Evolutionary conservation across 2,329 filamentous ascomycete genomes (phyloP).

Genomic region (Dryadomyces sulphureus): DNA sequence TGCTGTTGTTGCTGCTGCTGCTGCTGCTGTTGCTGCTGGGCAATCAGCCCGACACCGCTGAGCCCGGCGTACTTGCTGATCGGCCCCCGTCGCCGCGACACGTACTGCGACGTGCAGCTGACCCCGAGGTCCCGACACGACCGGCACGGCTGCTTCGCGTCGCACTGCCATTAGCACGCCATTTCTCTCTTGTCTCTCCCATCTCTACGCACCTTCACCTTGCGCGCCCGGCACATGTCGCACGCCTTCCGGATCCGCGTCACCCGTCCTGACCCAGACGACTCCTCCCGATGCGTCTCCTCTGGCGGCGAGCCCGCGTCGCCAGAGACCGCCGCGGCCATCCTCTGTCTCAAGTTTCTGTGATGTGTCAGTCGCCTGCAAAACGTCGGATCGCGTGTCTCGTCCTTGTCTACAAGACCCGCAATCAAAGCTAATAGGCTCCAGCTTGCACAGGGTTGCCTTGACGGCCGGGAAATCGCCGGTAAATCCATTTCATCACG

Average conservation of each 20-base stretch:
- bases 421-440: no score
- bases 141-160: conserved; percentile 22
- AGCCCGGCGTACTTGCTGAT: conserved; percentile 39
- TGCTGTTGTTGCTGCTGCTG: neutral
- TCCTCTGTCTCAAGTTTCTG: no score
- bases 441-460: no score
- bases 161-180: no score
- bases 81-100: conserved; percentile 43
- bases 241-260: conserved; percentile 43
- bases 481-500: no score
- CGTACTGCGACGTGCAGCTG: conserved; percentile 41
- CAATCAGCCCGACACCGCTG: conserved; percentile 18
- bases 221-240: conserved; percentile 47
- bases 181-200: no score
- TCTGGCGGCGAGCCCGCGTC: neutral
- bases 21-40: conserved; percentile 16
- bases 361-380: no score
- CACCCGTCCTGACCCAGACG: neutral
- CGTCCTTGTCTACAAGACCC: no score
- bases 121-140: conserved; percentile 42
- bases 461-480: no score
- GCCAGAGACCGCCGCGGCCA: no score
- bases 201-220: conserved; percentile 41
- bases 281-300: neutral
- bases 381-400: no score